Conservation (phyloP, 2,329 filamentous ascomycete genomes). For the Decorospora gaudefroyi region DNA sequence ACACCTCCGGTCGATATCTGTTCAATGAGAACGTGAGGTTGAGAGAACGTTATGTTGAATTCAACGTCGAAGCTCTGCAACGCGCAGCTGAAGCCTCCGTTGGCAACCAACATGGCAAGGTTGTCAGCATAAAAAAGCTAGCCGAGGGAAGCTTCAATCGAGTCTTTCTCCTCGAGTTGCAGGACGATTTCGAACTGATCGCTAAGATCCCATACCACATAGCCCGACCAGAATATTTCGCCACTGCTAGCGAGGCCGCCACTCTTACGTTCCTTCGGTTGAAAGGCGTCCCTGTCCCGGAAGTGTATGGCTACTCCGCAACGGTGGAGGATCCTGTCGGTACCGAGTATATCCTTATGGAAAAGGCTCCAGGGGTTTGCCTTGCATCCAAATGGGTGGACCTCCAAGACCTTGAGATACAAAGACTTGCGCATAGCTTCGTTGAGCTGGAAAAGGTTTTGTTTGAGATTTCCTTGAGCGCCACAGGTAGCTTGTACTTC, state of each 20-base stretch:
- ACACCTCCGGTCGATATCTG: too few species aligned
- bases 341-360: slow-evolving; percentile 49
- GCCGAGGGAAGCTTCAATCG: slow-evolving; percentile 36
- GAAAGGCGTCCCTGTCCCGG: slow-evolving; percentile 45
- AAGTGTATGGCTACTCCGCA: slow-evolving; percentile 44
- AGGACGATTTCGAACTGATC: slow-evolving; percentile 32
- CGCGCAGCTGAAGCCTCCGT: too few species aligned
- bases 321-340: slow-evolving; percentile 46
- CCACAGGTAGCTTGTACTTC: slow-evolving; percentile 43
- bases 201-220: slow-evolving; percentile 32
- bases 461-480: slow-evolving; percentile 34
- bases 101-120: too few species aligned
- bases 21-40: too few species aligned
- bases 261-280: slow-evolving; percentile 44
- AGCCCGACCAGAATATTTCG: slow-evolving; percentile 30
- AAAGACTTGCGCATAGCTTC: slow-evolving; percentile 29
- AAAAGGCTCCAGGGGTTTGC: slow-evolving; percentile 41
- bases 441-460: slow-evolving; percentile 38
- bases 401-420: slow-evolving; percentile 28
- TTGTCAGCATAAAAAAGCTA: slow-evolving; percentile 28
- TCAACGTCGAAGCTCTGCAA: too few species aligned
- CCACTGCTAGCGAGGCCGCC: slow-evolving; percentile 48
- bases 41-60: too few species aligned
- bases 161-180: slow-evolving; percentile 32
- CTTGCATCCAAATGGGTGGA: slow-evolving; percentile 44